A percentile compares a stretch with the other conserved stretches of the same genome.
These are phyloP conservation scores for Leccinum imitatum DNA, from an alignment of 768 basidiomycete genomes.

Conservation along the genomic window DNA sequence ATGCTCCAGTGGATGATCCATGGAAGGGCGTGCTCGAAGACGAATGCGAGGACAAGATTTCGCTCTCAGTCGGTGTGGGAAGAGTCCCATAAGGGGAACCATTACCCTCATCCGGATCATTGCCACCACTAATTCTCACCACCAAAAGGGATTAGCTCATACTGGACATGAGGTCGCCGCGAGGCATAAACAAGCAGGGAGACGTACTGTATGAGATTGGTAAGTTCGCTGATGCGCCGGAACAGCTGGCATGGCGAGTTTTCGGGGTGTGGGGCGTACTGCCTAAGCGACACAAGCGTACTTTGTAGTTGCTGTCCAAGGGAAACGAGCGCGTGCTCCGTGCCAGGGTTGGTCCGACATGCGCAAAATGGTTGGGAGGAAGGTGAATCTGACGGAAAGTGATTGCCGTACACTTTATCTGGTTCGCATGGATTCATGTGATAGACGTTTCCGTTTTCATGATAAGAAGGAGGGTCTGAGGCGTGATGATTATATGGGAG, in stretches of 20 bases:
- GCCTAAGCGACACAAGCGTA: slow-evolving; percentile 55
- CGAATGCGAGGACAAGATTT: slow-evolving; percentile 49
- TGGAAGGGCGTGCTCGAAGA: slow-evolving; percentile 43
- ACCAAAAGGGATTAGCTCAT: slow-evolving; percentile 31
- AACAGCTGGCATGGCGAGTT: slow-evolving; percentile 55
- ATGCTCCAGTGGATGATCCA: slow-evolving; percentile 44
- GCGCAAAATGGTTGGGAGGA: slow-evolving; percentile 48
- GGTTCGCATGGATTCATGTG: slow-evolving; percentile 36
- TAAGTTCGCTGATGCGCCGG: slow-evolving; percentile 59
- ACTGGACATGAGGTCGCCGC: slow-evolving; percentile 32
- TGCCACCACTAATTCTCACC: slow-evolving; percentile 48
- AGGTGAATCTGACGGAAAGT: slow-evolving; percentile 32
- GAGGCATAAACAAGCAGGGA: slow-evolving; percentile 32
- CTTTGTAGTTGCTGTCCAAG: slow-evolving; percentile 64
- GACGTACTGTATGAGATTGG: slow-evolving; percentile 66
- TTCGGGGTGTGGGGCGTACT: slow-evolving; percentile 57
- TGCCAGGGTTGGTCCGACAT: slow-evolving; percentile 62
- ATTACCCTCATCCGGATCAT: slow-evolving; percentile 48
- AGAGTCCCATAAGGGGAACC: slow-evolving; percentile 53
- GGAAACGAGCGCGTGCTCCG: slow-evolving; percentile 56
- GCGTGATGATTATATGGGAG: slow-evolving; percentile 35
- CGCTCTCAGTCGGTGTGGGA: slow-evolving; percentile 63
- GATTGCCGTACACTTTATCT: slow-evolving; percentile 35
- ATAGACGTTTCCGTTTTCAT: slow-evolving; percentile 37
- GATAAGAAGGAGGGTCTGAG: slow-evolving; percentile 33